Evolutionary conservation across 345 rosid species (phyloP).

Genomic region (Hibiscus trionum): DNA sequence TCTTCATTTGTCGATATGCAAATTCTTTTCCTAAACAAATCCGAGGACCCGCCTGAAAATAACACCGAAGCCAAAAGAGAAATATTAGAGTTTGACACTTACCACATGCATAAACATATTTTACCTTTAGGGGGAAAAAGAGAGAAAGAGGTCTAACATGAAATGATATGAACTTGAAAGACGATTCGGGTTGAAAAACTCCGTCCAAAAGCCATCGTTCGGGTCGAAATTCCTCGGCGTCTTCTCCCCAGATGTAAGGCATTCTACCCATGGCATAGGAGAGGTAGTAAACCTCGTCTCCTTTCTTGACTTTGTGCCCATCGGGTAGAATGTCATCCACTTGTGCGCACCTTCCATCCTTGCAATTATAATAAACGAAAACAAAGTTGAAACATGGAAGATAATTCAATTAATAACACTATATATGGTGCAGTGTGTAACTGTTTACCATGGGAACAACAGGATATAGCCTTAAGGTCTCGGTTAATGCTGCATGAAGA

Average conservation of each 20-base stretch:
- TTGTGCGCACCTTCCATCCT: background rate
- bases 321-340: background rate
- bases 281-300: background rate
- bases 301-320: background rate
- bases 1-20: conserved; percentile 76
- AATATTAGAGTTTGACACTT: background rate
- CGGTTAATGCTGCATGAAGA: background rate
- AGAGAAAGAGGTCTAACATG: background rate
- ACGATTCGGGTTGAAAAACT: background rate
- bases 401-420: no score
- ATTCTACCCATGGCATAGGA: background rate
- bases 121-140: no score
- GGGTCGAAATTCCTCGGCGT: background rate
- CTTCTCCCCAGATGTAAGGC: background rate
- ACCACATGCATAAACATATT: no score
- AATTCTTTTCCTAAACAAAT: conserved; percentile 69
- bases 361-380: background rate
- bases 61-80: background rate
- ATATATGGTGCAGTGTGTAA: background rate
- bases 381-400: no score
- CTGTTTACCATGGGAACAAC: background rate
- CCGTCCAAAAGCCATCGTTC: background rate
- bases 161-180: background rate
- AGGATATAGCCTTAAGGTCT: background rate
- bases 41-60: conserved; percentile 72